Evolutionary conservation across 2,329 filamentous ascomycete species (phyloP), one percentile per base, ranked within the genome.

Genomic region (Calonectria multiphialidica): DNA sequence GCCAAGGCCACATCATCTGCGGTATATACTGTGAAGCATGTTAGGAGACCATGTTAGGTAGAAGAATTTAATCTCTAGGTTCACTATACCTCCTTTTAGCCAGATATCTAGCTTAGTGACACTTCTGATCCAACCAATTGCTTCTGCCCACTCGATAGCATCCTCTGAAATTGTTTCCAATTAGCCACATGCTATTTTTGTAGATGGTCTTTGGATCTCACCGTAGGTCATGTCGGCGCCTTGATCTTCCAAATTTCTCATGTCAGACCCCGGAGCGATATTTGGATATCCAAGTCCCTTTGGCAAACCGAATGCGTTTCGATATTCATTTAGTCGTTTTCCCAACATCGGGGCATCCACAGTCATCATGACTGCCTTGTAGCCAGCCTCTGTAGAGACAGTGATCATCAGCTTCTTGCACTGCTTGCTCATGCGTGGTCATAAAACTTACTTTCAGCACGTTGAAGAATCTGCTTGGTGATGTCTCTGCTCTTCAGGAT

Each of bases 401-500:
- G 3, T 5, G 35, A 55, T 12, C 3, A 10, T 55, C 2, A 55
- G 49, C 9, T 5, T 33, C 1, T 6, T 21, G 8, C 2, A 13
- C 5, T n/a, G 4, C 13, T 5, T 21, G 0, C 3, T 3, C 0
- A 21, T 55, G 2, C 1, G 5, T 2, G 3, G 16, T 9, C 1
- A 8, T 16, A 33, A 21, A 28, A 25, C 23, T 35, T 68, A 87
- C 85, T 82, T 81, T 88, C 83, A 45, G 86, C 83, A 44, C 74
- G 66, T 35, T 73, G 49, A n/a, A 76, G 49, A 45, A 89, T 76
- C 55, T 85, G 82, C 23, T 83, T 63, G 1, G 84, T 87, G 3
- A 85, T 80, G 1, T 78, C 74, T 6, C 87, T 83, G 77, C 90
- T 86, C 74, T 87, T 86, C 64, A 90, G 80, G 13, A 90, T 83